Conservation (phyloP, 176 grass and related monocot species). For the Chrysopogon serrulatus region DNA sequence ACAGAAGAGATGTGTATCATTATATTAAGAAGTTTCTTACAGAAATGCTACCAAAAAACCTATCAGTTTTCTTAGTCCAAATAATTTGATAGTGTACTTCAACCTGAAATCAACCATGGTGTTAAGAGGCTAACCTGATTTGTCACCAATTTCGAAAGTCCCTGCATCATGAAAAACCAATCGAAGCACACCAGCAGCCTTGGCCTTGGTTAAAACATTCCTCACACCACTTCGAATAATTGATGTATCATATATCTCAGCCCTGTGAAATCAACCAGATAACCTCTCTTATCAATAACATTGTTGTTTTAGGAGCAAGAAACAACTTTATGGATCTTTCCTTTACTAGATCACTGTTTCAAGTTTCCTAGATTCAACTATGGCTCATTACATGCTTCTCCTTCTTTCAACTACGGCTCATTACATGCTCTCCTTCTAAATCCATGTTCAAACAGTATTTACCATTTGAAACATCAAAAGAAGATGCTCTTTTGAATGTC, state of each 20-base stretch:
- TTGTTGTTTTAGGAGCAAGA: neutral
- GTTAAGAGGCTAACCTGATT: constrained; percentile 60
- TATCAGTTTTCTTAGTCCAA: neutral
- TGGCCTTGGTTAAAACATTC: constrained; percentile 73
- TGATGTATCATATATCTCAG: constrained; percentile 46
- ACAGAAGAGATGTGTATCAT: neutral
- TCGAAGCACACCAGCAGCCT: constrained; percentile 85
- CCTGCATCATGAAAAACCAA: constrained; percentile 95
- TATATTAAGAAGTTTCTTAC: neutral
- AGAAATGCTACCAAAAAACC: neutral
- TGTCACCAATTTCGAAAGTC: constrained; percentile 63
- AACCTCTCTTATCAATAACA: neutral
- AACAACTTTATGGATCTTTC: constrained; percentile 14
- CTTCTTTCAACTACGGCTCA: neutral
- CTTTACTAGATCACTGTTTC: neutral
- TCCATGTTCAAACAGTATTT: neutral
- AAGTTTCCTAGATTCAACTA: neutral
- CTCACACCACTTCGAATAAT: constrained; percentile 61
- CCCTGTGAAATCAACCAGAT: constrained; percentile 29
- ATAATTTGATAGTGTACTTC: neutral
- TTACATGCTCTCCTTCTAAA: neutral
- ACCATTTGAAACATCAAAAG: constrained; percentile 1
- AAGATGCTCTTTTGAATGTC: neutral
- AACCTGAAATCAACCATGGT: neutral
- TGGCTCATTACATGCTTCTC: neutral